Conservation (phyloP, 1,139 yeast species). For the Debaryomyces sp. region DNA sequence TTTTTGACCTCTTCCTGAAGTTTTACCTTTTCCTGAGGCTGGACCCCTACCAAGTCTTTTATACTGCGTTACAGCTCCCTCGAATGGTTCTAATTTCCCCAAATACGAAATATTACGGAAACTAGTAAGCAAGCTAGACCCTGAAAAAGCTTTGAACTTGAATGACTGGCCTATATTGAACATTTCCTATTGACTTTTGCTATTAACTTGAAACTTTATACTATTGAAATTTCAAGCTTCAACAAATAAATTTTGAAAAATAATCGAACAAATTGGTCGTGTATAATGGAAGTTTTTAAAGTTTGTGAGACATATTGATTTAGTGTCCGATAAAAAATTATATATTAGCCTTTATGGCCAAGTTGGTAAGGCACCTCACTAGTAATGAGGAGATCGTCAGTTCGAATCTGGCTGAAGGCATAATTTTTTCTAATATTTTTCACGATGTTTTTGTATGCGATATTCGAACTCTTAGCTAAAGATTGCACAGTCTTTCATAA, state of each 20-base stretch:
- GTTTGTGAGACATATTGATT: neutral
- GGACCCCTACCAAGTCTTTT: constrained; percentile 97
- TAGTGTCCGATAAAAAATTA: neutral
- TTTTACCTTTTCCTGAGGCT: constrained; percentile 89
- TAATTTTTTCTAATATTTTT: too few species aligned
- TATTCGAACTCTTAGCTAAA: too few species aligned
- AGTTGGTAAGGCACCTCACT: constrained; percentile 92
- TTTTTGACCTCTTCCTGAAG: constrained; percentile 96
- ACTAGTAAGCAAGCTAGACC: constrained; percentile 9
- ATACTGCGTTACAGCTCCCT: constrained; percentile 43
- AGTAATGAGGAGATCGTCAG: constrained; percentile 89
- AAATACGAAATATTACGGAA: constrained; percentile 29
- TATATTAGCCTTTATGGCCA: constrained; percentile 58
- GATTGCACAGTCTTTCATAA: neutral
- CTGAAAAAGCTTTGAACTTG: constrained; percentile 6
- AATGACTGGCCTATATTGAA: constrained; percentile 9
- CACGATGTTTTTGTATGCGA: too few species aligned
- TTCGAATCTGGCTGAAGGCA: constrained; percentile 84
- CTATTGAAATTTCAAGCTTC: neutral
- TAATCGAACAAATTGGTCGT: constrained; percentile 3
- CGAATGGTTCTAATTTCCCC: constrained; percentile 42
- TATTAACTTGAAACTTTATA: neutral
- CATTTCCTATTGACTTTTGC: constrained; percentile 2
- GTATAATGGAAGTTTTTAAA: neutral
- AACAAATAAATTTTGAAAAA: neutral